Evolutionary conservation across 2,329 filamentous ascomycete species (phyloP), one percentile per base, ranked within the genome.

Genomic region (Lecanicillium sp.): DNA sequence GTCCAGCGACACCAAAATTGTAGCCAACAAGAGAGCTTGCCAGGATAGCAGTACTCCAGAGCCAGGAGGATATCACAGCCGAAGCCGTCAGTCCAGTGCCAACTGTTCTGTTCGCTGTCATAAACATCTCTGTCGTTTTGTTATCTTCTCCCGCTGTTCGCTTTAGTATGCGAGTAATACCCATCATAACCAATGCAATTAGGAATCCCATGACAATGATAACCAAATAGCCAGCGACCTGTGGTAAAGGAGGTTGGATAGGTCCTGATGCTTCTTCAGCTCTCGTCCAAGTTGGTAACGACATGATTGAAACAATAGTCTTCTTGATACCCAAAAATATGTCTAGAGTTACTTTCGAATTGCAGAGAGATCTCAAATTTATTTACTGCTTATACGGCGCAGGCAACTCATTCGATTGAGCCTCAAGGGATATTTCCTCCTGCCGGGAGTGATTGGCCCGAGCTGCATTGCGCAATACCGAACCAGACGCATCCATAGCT

Each of bases 81-180:
- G 74, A 77, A 3, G 74, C 69, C 8, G 73, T 77, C 20, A 78
- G 53, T 1, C 75, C 75, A 0, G 73, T 74, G 2, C 70, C 67
- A 1, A 78, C 72, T 8, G 63, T 67, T 4, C 74, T 67, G 45
- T 78, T 77, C 2, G 74, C 74, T 0, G 71, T 74, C 68, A 77
- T 77, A 55, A 77, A 77, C 72, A 75, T 78, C 56, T 78, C 75
- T 0, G 72, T 76, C 17, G 71, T 75, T 19, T 65, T 64, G 46
- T 75, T 77, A 40, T 77, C 73, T 51, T 78, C 74, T 1, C 71
- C 71, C 0, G 70, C 64, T 0, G 72, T 75, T 29, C 61, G 68
- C 52, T 74, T 76, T n/a, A 77, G 54, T 2, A 73, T 46, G 7
- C 63, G 65, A 0, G 72, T 75, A 1, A 73, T 60, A 2, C 70